Conservation (phyloP, 108 stramenopile species). For the Nitzschia putrida region DNA sequence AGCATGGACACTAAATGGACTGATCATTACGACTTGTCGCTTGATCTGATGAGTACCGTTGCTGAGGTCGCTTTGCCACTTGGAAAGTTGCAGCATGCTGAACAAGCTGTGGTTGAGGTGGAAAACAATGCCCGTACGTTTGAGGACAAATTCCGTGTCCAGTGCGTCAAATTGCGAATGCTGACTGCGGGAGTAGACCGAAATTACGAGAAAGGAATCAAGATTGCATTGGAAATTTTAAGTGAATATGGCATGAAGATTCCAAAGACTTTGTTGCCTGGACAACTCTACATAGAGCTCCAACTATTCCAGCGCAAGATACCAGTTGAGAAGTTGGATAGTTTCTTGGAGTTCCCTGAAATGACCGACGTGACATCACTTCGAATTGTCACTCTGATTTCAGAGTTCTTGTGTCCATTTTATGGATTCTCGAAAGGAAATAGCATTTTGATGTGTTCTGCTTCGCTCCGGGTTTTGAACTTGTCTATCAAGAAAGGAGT, state of each 20-base stretch:
- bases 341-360: conserved; percentile 13
- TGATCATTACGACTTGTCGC: conserved; percentile 32
- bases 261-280: conserved; percentile 27
- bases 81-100: conserved; percentile 18
- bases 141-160: conserved; percentile 44
- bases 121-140: conserved; percentile 23
- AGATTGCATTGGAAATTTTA: conserved; percentile 22
- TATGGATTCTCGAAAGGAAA: background rate
- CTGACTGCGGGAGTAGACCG: conserved; percentile 22
- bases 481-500: conserved; percentile 20
- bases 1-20: conserved; percentile 21
- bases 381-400: conserved; percentile 7
- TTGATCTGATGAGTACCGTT: conserved; percentile 31
- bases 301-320: conserved; percentile 16
- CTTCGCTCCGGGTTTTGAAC: conserved; percentile 15
- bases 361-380: conserved; percentile 23
- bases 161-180: conserved; percentile 10
- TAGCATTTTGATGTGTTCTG: background rate
- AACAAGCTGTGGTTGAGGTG: conserved; percentile 18
- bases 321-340: conserved; percentile 16
- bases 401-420: background rate
- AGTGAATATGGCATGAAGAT: conserved; percentile 28
- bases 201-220: conserved; percentile 23
- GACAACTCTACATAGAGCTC: conserved; percentile 22
- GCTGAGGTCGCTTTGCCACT: conserved; percentile 23